Evolutionary conservation across 192 early-diverging fungal genomes (phyloP).

Genomic region (Coemansia sp.): DNA sequence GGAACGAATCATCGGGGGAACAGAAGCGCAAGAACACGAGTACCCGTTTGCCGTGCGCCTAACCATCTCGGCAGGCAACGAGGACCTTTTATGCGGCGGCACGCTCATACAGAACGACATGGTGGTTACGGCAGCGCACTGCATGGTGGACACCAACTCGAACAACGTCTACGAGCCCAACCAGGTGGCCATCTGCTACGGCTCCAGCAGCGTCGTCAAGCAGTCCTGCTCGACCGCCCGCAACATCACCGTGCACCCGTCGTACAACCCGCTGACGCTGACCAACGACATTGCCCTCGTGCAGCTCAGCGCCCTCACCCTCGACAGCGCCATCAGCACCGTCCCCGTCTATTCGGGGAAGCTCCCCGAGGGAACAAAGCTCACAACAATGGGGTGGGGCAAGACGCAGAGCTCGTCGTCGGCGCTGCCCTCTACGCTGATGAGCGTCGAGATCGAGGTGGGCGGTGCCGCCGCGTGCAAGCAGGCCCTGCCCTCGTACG

Average conservation of each 20-base stretch:
- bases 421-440: constrained; percentile 18
- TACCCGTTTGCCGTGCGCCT: constrained; percentile 46
- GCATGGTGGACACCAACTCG: constrained; percentile 26
- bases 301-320: constrained; percentile 11
- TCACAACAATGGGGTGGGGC: constrained; percentile 52
- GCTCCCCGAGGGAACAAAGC: constrained; percentile 17
- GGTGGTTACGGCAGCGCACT: constrained; percentile 48
- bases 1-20: constrained; percentile 41
- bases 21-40: not conserved
- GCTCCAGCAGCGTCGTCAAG: constrained; percentile 12
- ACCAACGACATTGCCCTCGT: constrained; percentile 48
- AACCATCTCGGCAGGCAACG: constrained; percentile 13
- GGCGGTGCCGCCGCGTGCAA: constrained; percentile 23
- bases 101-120: constrained; percentile 24
- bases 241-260: constrained; percentile 24
- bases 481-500: constrained; percentile 16
- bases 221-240: constrained; percentile 22
- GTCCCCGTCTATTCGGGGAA: constrained; percentile 23
- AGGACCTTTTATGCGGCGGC: constrained; percentile 41
- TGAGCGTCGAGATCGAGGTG: constrained; percentile 27
- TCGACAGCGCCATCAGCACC: not conserved
- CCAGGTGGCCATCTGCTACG: constrained; percentile 41
- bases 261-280: constrained; percentile 23
- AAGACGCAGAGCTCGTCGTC: constrained; percentile 24
- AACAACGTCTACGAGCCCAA: constrained; percentile 12